phyloP scores from a whole-genome alignment of 768 basidiomycete species.

The Sporobolomyces phaffii region DNA sequence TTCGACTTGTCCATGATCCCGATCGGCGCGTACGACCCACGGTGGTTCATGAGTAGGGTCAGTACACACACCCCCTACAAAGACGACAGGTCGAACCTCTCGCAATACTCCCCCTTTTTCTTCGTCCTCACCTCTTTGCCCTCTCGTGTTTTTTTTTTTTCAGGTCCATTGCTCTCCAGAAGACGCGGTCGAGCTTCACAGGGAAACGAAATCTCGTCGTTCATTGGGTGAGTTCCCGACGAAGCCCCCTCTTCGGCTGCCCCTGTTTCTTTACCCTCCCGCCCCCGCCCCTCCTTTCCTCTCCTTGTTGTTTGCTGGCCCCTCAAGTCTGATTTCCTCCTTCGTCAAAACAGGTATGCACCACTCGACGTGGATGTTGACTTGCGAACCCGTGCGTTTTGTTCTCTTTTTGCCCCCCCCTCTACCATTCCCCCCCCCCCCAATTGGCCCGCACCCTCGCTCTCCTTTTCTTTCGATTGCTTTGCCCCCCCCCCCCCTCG shows the following conservation, averaged over 20 bases:
- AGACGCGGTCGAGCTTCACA: slow-evolving; percentile 63
- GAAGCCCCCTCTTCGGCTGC: background rate
- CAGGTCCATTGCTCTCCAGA: slow-evolving; percentile 61
- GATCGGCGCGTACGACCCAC: slow-evolving; percentile 59
- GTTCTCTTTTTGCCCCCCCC: background rate
- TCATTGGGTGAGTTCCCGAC: slow-evolving; percentile 49
- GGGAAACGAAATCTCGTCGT: slow-evolving; percentile 57
- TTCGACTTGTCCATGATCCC: slow-evolving; percentile 66
- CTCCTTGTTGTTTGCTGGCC: no score
- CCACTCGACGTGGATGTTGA: slow-evolving; percentile 55
- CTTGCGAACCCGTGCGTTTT: slow-evolving; percentile 47
- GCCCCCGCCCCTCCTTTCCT: background rate
- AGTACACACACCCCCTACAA: no score
- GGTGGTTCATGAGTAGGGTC: slow-evolving; percentile 36
- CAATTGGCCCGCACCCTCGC: no score
- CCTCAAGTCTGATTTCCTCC: no score
- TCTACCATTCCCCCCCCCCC: no score
- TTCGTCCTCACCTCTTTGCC: background rate
- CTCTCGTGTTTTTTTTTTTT: background rate
- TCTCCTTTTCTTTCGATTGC: no score
- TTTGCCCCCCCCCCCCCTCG: background rate
- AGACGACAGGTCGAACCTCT: no score
- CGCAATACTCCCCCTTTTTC: background rate
- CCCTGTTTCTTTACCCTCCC: background rate
- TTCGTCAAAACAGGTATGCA: slow-evolving; percentile 18